These are phyloP conservation scores for Acer negundo DNA, from an alignment of 345 rosid genomes.

Conservation along the genomic window DNA sequence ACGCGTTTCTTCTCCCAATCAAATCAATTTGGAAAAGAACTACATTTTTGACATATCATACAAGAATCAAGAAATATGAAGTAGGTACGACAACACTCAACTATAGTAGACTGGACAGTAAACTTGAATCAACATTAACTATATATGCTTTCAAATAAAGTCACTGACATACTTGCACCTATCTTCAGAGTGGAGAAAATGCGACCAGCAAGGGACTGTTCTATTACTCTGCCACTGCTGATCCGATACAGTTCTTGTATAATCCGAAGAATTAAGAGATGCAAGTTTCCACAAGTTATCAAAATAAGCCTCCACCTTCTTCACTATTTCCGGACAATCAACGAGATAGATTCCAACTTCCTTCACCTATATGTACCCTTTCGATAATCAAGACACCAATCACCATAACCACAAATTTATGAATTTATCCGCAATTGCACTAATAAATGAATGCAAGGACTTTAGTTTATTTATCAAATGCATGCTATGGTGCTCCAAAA, in stretches of 20 bases:
- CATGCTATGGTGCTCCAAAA: not conserved
- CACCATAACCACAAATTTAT: not conserved
- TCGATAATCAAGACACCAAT: conserved; percentile 12
- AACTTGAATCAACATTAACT: not conserved
- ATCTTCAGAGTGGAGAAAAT: conserved; percentile 51
- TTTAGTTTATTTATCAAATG: too few relatives aligned
- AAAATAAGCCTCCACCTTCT: conserved; percentile 54
- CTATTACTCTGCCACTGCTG: conserved; percentile 75
- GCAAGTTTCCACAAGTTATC: conserved; percentile 69
- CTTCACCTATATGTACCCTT: conserved; percentile 62
- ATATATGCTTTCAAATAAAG: conserved; percentile 3
- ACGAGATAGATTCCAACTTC: conserved; percentile 80
- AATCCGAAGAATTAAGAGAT: conserved; percentile 54
- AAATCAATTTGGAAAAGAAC: too few relatives aligned
- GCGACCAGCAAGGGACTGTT: conserved; percentile 93
- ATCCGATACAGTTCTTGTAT: conserved; percentile 53
- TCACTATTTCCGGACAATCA: conserved; percentile 64
- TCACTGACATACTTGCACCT: conserved; percentile 55
- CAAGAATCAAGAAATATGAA: too few relatives aligned
- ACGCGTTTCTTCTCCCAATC: too few relatives aligned
- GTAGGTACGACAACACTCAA: not conserved
- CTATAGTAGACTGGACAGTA: not conserved
- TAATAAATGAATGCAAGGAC: not conserved
- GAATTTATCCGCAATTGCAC: not conserved
- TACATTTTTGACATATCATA: too few relatives aligned